phyloP scores from a whole-genome alignment of 129 eudicot genomes.

The Helianthus tuberosus region DNA sequence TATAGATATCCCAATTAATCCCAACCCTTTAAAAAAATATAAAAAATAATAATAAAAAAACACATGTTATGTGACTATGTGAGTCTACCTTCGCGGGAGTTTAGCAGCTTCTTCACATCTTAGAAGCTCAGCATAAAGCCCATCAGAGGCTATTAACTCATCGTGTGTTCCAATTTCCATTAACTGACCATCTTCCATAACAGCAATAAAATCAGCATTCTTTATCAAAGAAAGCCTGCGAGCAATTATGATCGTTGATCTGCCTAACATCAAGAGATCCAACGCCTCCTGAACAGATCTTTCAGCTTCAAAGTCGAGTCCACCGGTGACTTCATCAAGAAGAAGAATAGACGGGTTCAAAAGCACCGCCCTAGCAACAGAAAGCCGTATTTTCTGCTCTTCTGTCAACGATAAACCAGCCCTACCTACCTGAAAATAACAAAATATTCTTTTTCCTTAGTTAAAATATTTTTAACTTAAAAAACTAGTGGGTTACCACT shows the following conservation, averaged over 20 bases:
- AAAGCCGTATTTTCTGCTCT: constrained; percentile 89
- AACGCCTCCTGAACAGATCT: constrained; percentile 94
- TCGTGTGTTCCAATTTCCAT: constrained; percentile 97
- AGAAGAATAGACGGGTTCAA: constrained; percentile 89
- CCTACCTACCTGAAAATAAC: constrained; percentile 69
- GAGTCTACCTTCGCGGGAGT: constrained; percentile 85
- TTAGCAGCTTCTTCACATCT: constrained; percentile 97
- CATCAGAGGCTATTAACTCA: constrained; percentile 80
- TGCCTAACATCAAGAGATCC: constrained; percentile 91
- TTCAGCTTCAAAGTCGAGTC: constrained; percentile 98
- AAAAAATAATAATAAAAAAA: too few species aligned
- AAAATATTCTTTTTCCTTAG: background rate
- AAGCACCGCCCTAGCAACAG: constrained; percentile 93
- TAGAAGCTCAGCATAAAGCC: constrained; percentile 92
- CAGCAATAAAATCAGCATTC: constrained; percentile 96
- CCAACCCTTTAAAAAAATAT: too few species aligned
- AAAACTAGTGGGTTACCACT: background rate
- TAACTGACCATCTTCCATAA: constrained; percentile 95
- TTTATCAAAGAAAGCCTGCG: constrained; percentile 79
- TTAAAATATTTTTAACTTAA: background rate
- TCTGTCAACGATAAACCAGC: constrained; percentile 82
- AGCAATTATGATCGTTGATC: constrained; percentile 91
- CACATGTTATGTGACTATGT: too few species aligned
- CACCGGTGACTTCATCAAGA: constrained; percentile 98
- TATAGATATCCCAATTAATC: too few species aligned